Conservation (phyloP, 208 protist genomes). For the Leishmania guyanensis region DNA sequence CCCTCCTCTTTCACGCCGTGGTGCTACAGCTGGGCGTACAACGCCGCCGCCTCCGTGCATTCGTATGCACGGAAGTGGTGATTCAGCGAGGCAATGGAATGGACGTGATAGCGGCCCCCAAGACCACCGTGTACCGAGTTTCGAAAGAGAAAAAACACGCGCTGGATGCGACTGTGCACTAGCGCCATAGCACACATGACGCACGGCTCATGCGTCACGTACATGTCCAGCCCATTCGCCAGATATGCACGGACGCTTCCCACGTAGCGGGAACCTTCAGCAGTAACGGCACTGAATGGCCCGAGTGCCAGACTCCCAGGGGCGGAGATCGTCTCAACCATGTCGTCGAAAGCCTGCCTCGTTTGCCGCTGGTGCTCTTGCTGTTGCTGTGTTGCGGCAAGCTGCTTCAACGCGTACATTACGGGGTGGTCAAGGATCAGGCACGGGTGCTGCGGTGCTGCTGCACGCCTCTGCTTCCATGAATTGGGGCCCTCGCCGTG, state of each 20-base stretch:
- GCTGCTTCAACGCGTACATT: constrained; percentile 66
- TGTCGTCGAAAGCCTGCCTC: not conserved
- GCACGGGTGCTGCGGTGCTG: not conserved
- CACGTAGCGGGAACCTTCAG: not conserved
- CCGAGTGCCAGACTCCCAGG: not conserved
- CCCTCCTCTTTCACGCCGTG: not conserved
- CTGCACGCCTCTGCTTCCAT: not conserved
- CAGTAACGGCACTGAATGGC: not conserved
- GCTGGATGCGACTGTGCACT: constrained; percentile 88
- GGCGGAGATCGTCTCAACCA: not conserved
- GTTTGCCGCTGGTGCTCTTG: not conserved
- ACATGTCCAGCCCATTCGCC: constrained; percentile 83
- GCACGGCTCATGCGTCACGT: constrained; percentile 93
- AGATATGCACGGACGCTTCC: constrained; percentile 67
- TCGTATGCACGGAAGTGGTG: constrained; percentile 81
- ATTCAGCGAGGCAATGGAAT: constrained; percentile 83
- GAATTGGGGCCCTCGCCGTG: not conserved
- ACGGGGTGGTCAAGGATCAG: constrained; percentile 79
- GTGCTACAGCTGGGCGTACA: constrained; percentile 15
- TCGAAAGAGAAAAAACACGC: constrained; percentile 81
- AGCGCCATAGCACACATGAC: constrained; percentile 95
- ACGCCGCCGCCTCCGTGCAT: constrained; percentile 36
- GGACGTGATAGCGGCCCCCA: constrained; percentile 61
- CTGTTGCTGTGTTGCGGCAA: constrained; percentile 37
- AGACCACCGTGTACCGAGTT: constrained; percentile 79